phyloP scores from a whole-genome alignment of 805 yeast species.

The Metschnikowia henanensis region DNA sequence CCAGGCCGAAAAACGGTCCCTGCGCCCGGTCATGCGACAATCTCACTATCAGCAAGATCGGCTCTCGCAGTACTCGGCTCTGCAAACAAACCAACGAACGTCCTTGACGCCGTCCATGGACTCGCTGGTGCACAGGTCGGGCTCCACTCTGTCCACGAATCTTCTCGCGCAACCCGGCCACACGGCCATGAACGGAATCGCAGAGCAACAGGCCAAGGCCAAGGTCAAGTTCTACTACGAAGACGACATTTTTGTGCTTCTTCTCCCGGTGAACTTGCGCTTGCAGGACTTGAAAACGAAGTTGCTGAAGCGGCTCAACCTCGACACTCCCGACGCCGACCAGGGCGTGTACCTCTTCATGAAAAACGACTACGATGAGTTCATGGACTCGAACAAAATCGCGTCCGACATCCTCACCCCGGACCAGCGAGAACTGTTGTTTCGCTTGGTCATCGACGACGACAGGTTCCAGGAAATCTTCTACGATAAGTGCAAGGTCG shows the following conservation, averaged over 20 bases:
- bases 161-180: conserved; percentile 10
- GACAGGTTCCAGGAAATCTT: conserved; percentile 38
- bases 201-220: conserved; percentile 33
- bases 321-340: conserved; percentile 32
- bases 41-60: conserved; percentile 51
- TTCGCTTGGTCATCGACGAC: conserved; percentile 40
- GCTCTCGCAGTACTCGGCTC: conserved; percentile 49
- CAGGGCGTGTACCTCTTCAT: conserved; percentile 35
- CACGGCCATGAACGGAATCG: neutral
- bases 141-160: conserved; percentile 24
- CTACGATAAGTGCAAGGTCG: conserved; percentile 45
- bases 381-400: conserved; percentile 30
- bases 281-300: conserved; percentile 51
- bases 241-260: conserved; percentile 78
- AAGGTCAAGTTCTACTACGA: conserved; percentile 77
- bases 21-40: conserved; percentile 40
- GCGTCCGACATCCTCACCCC: conserved; percentile 28
- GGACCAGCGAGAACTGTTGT: conserved; percentile 27
- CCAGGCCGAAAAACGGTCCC: conserved; percentile 14
- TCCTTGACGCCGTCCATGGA: conserved; percentile 31
- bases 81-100: conserved; percentile 23
- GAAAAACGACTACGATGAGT: conserved; percentile 44
- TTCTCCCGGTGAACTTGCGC: conserved; percentile 49
- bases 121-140: conserved; percentile 20
- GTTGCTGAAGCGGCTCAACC: conserved; percentile 47